Conservation (phyloP, 108 stramenopile genomes). For the Skeletonema grethae region DNA sequence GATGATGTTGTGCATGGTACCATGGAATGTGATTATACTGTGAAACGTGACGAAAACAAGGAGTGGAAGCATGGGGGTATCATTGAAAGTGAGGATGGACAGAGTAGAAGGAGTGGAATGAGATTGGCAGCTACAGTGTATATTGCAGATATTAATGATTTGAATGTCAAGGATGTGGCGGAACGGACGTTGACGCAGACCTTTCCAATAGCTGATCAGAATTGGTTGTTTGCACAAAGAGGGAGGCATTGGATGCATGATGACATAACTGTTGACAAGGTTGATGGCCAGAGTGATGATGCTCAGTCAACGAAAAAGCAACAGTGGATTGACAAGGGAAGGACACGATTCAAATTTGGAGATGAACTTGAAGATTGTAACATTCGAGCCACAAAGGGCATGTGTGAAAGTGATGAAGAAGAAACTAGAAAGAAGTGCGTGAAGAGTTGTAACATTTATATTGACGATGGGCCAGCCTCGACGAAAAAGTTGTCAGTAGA, state of each 20-base stretch:
- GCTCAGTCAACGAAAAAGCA: not conserved
- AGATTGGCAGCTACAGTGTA: slow-evolving; percentile 63
- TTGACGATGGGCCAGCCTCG: slow-evolving; percentile 34
- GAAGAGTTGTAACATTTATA: slow-evolving; percentile 36
- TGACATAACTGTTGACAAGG: not conserved
- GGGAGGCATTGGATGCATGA: slow-evolving; percentile 39
- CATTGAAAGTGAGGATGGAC: not conserved
- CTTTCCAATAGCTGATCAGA: slow-evolving; percentile 32
- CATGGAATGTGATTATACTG: slow-evolving; percentile 8
- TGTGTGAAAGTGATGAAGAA: slow-evolving; percentile 30
- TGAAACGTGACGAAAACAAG: not conserved
- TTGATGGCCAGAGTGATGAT: not conserved
- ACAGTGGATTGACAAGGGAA: slow-evolving; percentile 12
- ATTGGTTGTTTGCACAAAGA: slow-evolving; percentile 36
- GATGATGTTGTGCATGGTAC: slow-evolving; percentile 40
- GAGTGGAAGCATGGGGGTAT: not conserved
- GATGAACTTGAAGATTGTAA: slow-evolving; percentile 38
- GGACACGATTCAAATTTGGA: slow-evolving; percentile 29
- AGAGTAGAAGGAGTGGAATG: slow-evolving; percentile 27
- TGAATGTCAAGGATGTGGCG: slow-evolving; percentile 36
- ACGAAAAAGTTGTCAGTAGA: slow-evolving; percentile 9
- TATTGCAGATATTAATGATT: slow-evolving; percentile 54
- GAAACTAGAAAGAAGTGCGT: slow-evolving; percentile 24
- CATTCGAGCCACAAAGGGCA: slow-evolving; percentile 11
- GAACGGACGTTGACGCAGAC: slow-evolving; percentile 30